Conservation (phyloP, 306 rosid genomes). For the Rosa chinensis region DNA sequence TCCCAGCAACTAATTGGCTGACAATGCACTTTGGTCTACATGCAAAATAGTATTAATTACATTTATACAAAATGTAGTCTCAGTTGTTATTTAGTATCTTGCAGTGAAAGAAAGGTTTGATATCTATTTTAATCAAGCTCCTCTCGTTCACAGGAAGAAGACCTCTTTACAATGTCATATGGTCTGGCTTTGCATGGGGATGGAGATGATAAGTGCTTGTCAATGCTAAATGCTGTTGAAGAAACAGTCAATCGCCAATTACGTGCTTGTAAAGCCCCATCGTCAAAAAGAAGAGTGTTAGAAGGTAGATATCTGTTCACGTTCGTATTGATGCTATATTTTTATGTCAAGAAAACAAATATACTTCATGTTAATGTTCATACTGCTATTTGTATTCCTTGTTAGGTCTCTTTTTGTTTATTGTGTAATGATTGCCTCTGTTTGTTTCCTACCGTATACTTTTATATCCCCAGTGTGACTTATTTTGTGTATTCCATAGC, state of each 20-base stretch:
- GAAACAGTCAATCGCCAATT: slow-evolving; percentile 86
- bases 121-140: slow-evolving; percentile 17
- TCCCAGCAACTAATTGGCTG: not conserved
- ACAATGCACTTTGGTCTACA: slow-evolving; percentile 1
- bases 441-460: not conserved
- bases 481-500: slow-evolving; percentile 4
- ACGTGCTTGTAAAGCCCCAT: slow-evolving; percentile 82
- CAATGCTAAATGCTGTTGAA: slow-evolving; percentile 87
- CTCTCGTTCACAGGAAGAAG: slow-evolving; percentile 77
- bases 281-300: slow-evolving; percentile 53
- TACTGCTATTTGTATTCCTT: not conserved
- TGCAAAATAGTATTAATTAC: not conserved
- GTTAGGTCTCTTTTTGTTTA: not conserved
- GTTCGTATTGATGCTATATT: not conserved
- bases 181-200: slow-evolving; percentile 90
- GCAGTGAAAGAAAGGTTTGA: not conserved
- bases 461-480: not conserved
- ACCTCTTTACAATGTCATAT: slow-evolving; percentile 81
- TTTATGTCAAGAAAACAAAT: not conserved
- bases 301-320: slow-evolving; percentile 47
- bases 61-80: not conserved
- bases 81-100: slow-evolving; percentile 1
- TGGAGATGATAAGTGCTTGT: slow-evolving; percentile 81
- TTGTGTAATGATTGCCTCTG: not conserved
- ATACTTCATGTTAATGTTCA: not conserved